Evolutionary conservation across 1,139 yeast species (phyloP), one percentile per base, ranked within the genome.

Genomic region (Lodderomyces beijingensis): DNA sequence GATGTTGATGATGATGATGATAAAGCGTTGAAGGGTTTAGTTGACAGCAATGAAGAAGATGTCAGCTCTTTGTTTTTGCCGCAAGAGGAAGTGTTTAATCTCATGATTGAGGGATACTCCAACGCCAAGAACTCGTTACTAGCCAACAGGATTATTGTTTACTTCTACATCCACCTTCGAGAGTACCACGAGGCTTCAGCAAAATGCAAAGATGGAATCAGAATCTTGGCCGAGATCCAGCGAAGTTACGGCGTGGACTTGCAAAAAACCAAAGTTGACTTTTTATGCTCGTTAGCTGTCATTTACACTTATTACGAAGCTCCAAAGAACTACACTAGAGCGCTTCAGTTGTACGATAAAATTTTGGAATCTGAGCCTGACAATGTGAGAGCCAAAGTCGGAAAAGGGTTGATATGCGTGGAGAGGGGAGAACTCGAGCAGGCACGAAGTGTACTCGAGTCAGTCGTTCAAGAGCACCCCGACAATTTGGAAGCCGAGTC

Each of bases 271-370:
- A 74, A 71, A 42, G 71, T 70, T 35, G 83, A 79, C 35, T 59
- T 86, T 16, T 64, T 82, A 16, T 70, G 88, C 31, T 67, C 76
- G 12, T 64, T 86, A 35, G 97, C 94, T 1, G 74, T 80, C 2
- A 73, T 84, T 1, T 85, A 87, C 49, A 86, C 95, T 0, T 82
- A 84, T 49, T 74, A 79, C 50, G 95, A 89, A 51, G 85, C 96
- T 0, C 98, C 97, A 4, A 87, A 87, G 53, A 84, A 89, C 54
- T 87, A 77, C 49, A 67, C 74, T 7, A 67, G 80, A 25, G 97
- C 98, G 0, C 53, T 84, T 28, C 76, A 75, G 30, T 58, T 88
- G 17, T 91, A 83, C 53, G 83, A 82, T 32, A 62, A 68, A 20
- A 75, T 88, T 6, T 62, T 86, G 19, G 47, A 47, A 3, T 59